These are phyloP conservation scores for Echinosophora koreensis DNA, from an alignment of 306 rosid species.

Conservation along the genomic window DNA sequence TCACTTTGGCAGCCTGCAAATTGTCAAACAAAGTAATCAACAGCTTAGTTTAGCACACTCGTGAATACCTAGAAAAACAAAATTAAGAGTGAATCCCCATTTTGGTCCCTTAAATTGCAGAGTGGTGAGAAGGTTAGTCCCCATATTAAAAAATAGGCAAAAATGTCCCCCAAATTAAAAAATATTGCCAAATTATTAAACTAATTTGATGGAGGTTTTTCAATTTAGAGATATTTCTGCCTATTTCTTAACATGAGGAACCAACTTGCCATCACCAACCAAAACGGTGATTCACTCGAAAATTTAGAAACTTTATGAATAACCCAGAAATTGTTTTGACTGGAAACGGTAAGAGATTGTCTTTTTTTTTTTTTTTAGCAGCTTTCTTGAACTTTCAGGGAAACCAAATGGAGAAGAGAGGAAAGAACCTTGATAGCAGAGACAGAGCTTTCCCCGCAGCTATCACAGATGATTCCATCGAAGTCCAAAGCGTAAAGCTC, in stretches of 20 bases:
- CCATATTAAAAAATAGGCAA: too few species aligned
- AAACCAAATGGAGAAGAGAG: conserved; percentile 27
- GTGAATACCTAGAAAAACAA: conserved; percentile 18
- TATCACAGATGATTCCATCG: conserved; percentile 91
- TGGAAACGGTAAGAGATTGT: conserved; percentile 11
- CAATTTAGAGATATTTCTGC: too few species aligned
- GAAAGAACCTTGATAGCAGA: conserved; percentile 80
- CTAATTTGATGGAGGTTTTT: too few species aligned
- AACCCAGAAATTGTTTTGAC: neutral
- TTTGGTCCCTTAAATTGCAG: too few species aligned
- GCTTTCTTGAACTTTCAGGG: conserved; percentile 21
- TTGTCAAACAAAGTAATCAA: conserved; percentile 37
- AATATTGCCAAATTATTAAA: too few species aligned
- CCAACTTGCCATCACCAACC: too few species aligned
- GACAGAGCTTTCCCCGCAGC: conserved; percentile 93
- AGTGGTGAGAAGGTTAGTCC: too few species aligned
- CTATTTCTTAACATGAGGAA: too few species aligned
- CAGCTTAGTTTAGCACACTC: neutral
- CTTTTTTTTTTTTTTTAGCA: neutral
- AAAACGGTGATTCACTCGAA: too few species aligned
- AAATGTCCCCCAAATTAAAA: too few species aligned
- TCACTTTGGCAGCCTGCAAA: conserved; percentile 82
- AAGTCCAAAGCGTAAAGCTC: conserved; percentile 91
- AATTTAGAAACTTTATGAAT: neutral
- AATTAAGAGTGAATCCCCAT: neutral